Conservation (phyloP, 495 filamentous ascomycete species). For the Geoglossum glabrum region DNA sequence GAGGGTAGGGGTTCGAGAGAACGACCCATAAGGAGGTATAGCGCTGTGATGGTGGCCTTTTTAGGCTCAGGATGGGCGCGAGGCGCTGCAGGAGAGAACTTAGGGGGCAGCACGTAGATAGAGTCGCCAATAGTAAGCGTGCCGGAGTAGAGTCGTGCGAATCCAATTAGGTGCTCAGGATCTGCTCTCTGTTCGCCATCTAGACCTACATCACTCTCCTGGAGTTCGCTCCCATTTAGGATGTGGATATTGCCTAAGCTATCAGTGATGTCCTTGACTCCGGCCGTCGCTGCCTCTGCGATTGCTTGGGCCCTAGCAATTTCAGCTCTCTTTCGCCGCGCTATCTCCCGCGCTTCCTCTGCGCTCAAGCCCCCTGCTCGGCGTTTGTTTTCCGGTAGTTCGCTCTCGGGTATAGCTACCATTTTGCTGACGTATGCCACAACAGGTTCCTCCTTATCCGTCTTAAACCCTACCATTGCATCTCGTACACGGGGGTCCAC, state of each 20-base stretch:
- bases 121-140: conserved; percentile 75
- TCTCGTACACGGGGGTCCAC: conserved; percentile 47
- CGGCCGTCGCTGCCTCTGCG: background rate
- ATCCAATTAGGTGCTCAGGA: conserved; percentile 78
- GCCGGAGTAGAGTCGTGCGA: conserved; percentile 83
- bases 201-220: conserved; percentile 14
- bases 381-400: conserved; percentile 62
- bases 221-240: conserved; percentile 10
- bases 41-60: conserved; percentile 64
- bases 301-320: conserved; percentile 46
- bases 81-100: conserved; percentile 68
- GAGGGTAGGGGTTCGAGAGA: conserved; percentile 64
- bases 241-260: conserved; percentile 32
- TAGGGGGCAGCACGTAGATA: conserved; percentile 77
- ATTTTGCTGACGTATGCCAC: conserved; percentile 98
- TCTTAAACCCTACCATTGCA: conserved; percentile 67
- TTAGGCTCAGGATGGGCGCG: conserved; percentile 55
- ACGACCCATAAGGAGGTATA: conserved; percentile 94
- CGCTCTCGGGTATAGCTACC: conserved; percentile 83
- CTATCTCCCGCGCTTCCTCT: conserved; percentile 76
- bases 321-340: conserved; percentile 71
- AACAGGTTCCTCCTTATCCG: conserved; percentile 45
- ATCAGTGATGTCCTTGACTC: conserved; percentile 26
- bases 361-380: conserved; percentile 50
- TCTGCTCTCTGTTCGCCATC: conserved; percentile 31